Conservation (phyloP, 2,329 filamentous ascomycete species). For the Capronia americana region DNA sequence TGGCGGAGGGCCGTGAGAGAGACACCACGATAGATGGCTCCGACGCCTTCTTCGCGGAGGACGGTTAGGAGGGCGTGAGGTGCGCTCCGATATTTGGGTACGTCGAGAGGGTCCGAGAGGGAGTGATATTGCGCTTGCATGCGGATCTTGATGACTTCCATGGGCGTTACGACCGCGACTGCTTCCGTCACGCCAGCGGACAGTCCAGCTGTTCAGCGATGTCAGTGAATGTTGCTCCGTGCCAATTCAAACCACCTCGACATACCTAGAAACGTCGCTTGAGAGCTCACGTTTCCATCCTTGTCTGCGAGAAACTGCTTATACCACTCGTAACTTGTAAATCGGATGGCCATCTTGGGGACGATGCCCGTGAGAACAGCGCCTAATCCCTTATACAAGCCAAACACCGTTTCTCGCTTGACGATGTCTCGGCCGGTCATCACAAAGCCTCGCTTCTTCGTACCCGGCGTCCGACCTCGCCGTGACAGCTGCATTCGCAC, state of each 20-base stretch:
- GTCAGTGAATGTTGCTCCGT: neutral
- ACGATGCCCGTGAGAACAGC: constrained; percentile 95
- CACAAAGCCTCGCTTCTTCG: constrained; percentile 84
- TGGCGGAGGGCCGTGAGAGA: constrained; percentile 91
- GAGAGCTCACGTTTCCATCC: constrained; percentile 71
- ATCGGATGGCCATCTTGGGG: constrained; percentile 99
- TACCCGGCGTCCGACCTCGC: constrained; percentile 79
- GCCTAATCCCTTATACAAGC: constrained; percentile 96
- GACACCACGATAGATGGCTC: constrained; percentile 90
- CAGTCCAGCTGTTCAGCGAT: constrained; percentile 72
- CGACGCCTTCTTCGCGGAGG: constrained; percentile 84
- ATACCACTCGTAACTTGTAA: constrained; percentile 96
- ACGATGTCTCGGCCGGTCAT: constrained; percentile 86
- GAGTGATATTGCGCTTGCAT: constrained; percentile 97
- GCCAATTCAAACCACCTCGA: neutral
- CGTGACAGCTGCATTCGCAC: constrained; percentile 98
- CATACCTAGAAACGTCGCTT: constrained; percentile 72
- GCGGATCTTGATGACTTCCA: constrained; percentile 99
- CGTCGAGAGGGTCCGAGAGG: constrained; percentile 93
- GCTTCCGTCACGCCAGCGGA: constrained; percentile 95
- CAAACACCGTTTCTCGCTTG: constrained; percentile 85
- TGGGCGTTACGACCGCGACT: constrained; percentile 93
- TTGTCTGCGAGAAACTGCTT: constrained; percentile 79
- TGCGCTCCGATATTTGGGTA: constrained; percentile 97
- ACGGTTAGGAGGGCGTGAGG: constrained; percentile 85